Conservation (phyloP, 805 yeast species). For the Barnettozyma californica region DNA sequence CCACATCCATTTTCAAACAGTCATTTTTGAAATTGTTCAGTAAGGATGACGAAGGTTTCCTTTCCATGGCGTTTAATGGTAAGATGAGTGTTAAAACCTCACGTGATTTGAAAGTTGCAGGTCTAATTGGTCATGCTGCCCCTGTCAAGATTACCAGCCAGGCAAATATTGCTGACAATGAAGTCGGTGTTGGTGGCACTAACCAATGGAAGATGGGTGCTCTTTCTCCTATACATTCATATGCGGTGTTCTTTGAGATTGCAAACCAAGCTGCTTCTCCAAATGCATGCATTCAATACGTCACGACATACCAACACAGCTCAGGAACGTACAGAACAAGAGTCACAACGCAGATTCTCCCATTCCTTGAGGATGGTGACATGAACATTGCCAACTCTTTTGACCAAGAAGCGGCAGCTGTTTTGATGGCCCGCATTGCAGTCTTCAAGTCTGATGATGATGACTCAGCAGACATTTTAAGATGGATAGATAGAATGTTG, state of each 20-base stretch:
- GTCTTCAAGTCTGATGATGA: constrained; percentile 77
- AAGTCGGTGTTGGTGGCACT: constrained; percentile 91
- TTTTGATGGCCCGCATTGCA: constrained; percentile 84
- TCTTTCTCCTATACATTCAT: constrained; percentile 81
- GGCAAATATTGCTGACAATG: constrained; percentile 81
- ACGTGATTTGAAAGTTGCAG: constrained; percentile 82
- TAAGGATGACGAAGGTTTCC: constrained; percentile 81
- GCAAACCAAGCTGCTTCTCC: constrained; percentile 35
- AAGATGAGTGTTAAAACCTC: constrained; percentile 83
- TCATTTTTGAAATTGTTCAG: constrained; percentile 81
- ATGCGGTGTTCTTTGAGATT: constrained; percentile 86
- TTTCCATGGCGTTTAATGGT: constrained; percentile 89
- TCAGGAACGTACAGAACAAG: constrained; percentile 84
- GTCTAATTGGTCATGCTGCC: constrained; percentile 90
- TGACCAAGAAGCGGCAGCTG: constrained; percentile 98
- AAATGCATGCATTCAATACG: constrained; percentile 64
- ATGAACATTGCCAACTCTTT: constrained; percentile 60
- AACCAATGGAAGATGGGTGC: constrained; percentile 83
- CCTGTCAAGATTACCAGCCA: constrained; percentile 53
- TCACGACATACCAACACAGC: constrained; percentile 93
- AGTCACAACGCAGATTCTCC: constrained; percentile 76
- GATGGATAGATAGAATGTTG: constrained; percentile 92
- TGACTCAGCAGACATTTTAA: constrained; percentile 86
- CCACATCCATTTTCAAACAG: constrained; percentile 91
- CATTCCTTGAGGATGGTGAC: constrained; percentile 54